These are phyloP conservation scores for Chrysopogon serrulatus DNA, from an alignment of 176 grass and related monocot genomes.

Conservation along the genomic window DNA sequence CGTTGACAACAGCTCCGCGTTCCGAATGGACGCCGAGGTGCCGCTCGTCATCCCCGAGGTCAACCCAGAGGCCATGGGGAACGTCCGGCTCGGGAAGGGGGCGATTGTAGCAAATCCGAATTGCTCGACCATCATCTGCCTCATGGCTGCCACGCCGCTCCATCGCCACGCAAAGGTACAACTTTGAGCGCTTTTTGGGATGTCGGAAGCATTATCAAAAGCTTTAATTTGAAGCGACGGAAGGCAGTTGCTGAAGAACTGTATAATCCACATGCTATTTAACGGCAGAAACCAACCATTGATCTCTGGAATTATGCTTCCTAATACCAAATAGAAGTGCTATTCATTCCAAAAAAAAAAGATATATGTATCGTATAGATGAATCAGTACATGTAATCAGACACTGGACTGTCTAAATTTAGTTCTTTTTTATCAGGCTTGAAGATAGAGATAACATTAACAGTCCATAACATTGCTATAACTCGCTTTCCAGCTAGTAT, in stretches of 20 bases:
- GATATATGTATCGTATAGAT: background rate
- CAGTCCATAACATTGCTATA: background rate
- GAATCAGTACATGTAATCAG: background rate
- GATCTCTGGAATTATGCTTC: background rate
- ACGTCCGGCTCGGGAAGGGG: conserved; percentile 64
- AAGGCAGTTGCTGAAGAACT: background rate
- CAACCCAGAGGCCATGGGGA: conserved; percentile 84
- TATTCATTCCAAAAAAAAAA: background rate
- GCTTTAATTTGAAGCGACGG: background rate
- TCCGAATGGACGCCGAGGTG: conserved; percentile 81
- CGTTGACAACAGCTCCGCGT: conserved; percentile 93
- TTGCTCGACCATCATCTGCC: conserved; percentile 96
- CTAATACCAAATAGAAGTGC: background rate
- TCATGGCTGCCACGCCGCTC: conserved; percentile 92
- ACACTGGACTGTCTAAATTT: background rate
- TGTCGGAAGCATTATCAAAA: background rate
- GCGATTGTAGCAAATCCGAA: conserved; percentile 92
- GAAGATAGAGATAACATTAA: background rate
- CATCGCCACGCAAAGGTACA: conserved; percentile 79
- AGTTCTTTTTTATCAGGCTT: background rate
- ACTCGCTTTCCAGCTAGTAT: background rate
- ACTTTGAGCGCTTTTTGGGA: background rate
- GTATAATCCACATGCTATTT: background rate
- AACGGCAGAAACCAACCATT: background rate
- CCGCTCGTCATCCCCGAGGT: conserved; percentile 95